These are phyloP conservation scores for Keithomyces neogunnii DNA, from an alignment of 2,329 filamentous ascomycete genomes.

Conservation along the genomic window DNA sequence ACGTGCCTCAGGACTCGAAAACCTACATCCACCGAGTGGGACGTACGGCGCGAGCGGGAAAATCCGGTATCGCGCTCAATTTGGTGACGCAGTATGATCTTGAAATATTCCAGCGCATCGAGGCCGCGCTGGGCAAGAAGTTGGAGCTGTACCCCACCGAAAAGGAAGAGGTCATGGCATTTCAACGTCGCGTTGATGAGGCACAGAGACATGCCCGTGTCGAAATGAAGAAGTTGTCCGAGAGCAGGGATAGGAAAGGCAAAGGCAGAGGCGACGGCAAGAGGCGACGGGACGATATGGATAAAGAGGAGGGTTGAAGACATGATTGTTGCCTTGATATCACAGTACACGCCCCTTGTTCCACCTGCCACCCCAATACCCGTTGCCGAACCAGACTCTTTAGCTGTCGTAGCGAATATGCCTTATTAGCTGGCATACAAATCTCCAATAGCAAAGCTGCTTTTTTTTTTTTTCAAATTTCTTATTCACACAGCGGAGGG, in stretches of 20 bases:
- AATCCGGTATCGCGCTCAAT: conserved; percentile 71
- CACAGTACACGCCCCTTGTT: too few species aligned
- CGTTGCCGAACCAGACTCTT: too few species aligned
- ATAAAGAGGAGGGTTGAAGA: conserved; percentile 60
- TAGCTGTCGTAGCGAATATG: too few species aligned
- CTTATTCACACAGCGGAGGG: too few species aligned
- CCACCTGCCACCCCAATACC: too few species aligned
- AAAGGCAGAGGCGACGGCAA: conserved; percentile 27
- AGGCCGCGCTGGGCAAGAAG: conserved; percentile 72
- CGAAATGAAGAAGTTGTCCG: conserved; percentile 74
- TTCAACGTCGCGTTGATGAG: conserved; percentile 69
- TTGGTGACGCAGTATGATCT: conserved; percentile 84
- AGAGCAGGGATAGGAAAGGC: conserved; percentile 54
- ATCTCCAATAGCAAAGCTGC: too few species aligned
- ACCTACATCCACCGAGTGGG: conserved; percentile 89
- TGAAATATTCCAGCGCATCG: conserved; percentile 72
- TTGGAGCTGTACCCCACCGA: conserved; percentile 59
- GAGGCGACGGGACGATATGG: conserved; percentile 57
- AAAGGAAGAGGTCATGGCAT: conserved; percentile 80
- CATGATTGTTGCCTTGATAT: too few species aligned
- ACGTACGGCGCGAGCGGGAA: conserved; percentile 79
- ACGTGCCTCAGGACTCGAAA: conserved; percentile 76
- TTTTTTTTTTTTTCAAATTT: too few species aligned
- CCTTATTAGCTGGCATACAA: too few species aligned
- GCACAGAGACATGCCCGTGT: conserved; percentile 71